These are phyloP conservation scores for Solanum ahanhuiri DNA, from an alignment of 257 asterid genomes.

Conservation along the genomic window DNA sequence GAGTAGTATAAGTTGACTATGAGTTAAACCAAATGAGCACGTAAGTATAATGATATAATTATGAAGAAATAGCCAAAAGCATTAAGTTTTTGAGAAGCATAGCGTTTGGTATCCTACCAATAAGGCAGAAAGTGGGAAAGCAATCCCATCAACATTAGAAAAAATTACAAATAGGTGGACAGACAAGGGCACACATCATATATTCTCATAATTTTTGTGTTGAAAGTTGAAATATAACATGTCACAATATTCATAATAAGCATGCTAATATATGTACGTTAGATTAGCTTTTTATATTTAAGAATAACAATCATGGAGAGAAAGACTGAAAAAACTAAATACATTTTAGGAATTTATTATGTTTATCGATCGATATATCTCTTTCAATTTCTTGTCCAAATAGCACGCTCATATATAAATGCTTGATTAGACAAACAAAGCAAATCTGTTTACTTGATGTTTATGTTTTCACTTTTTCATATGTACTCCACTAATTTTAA, in stretches of 20 bases:
- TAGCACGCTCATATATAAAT: neutral
- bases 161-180: neutral
- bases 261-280: neutral
- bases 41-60: neutral
- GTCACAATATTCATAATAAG: neutral
- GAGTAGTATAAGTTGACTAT: neutral
- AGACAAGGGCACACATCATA: neutral
- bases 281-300: neutral
- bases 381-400: neutral
- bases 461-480: neutral
- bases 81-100: neutral
- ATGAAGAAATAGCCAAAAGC: neutral
- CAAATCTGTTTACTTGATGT: neutral
- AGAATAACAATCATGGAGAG: neutral
- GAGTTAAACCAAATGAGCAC: neutral
- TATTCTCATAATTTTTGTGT: constrained; percentile 1
- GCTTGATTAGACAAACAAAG: neutral
- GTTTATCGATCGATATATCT: neutral
- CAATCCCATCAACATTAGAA: neutral
- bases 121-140: neutral
- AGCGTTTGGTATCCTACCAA: neutral
- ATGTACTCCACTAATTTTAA: neutral
- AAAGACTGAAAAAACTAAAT: neutral
- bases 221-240: neutral
- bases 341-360: neutral